Percentiles rank a stretch among this genome's conserved stretches.
phyloP scores from a whole-genome alignment of 768 basidiomycete genomes.

The Termitomyces sp. region DNA sequence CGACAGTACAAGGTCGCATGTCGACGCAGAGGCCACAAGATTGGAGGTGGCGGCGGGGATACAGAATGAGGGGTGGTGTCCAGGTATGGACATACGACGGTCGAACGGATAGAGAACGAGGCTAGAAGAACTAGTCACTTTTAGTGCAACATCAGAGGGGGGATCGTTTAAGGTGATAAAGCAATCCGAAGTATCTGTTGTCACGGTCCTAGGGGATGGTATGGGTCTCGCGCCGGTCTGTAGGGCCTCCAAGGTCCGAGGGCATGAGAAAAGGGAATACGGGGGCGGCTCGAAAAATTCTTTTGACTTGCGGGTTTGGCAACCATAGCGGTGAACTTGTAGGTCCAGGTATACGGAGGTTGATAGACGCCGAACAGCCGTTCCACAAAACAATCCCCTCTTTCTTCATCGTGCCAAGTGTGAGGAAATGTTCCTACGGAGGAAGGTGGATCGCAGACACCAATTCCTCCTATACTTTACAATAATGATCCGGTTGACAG shows the following conservation, averaged over 20 bases:
- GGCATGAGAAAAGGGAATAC: neutral
- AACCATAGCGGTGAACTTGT: neutral
- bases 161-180: neutral
- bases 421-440: neutral
- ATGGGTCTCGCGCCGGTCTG: neutral
- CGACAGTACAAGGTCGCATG: neutral
- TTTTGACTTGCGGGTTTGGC: too few relatives aligned
- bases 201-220: neutral
- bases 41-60: neutral
- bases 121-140: neutral
- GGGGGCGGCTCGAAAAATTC: neutral
- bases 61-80: neutral
- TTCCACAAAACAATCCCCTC: too few relatives aligned
- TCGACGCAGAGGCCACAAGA: neutral
- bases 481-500: too few relatives aligned
- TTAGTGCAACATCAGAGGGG: neutral
- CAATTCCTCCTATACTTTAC: neutral
- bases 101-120: slow-evolving; percentile 2
- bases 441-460: neutral
- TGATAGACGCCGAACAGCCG: neutral
- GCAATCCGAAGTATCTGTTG: neutral
- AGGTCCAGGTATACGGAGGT: neutral
- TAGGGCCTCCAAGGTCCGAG: neutral
- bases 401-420: neutral
- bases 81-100: slow-evolving; percentile 4